Evolutionary conservation across 2,329 filamentous ascomycete species (phyloP).

Genomic region (Whalleya microplaca): DNA sequence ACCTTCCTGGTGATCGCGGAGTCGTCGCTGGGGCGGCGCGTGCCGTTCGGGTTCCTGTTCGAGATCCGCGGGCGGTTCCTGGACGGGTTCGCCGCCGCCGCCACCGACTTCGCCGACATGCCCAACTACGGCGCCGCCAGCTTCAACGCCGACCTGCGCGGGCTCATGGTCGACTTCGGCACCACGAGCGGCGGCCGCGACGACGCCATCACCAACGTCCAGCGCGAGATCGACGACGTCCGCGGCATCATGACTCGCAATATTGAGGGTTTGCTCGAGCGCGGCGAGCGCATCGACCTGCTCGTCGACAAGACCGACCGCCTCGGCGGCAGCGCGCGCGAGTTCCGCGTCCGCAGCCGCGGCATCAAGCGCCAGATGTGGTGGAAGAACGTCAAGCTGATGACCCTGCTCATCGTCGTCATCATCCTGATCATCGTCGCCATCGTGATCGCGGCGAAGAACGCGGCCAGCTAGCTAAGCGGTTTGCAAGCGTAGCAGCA

Average conservation of each 20-base stretch:
- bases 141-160: constrained; percentile 81
- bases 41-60: constrained; percentile 90
- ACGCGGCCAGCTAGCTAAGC: constrained; percentile 30
- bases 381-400: constrained; percentile 99
- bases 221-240: constrained; percentile 90
- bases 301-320: constrained; percentile 96
- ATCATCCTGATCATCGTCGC: constrained; percentile 60
- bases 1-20: constrained; percentile 92
- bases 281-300: constrained; percentile 90
- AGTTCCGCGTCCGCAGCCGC: constrained; percentile 86
- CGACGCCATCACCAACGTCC: constrained; percentile 82
- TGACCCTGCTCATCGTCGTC: constrained; percentile 77
- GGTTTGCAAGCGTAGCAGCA: neutral
- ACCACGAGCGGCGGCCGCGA: constrained; percentile 74
- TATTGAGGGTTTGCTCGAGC: constrained; percentile 85
- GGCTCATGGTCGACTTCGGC: constrained; percentile 82
- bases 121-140: constrained; percentile 88
- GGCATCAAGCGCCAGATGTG: constrained; percentile 93
- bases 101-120: constrained; percentile 74
- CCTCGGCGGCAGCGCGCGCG: constrained; percentile 82
- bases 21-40: constrained; percentile 77
- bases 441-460: constrained; percentile 59
- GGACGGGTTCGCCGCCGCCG: constrained; percentile 64
- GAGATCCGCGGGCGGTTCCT: constrained; percentile 91
- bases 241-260: constrained; percentile 94